Evolutionary conservation across 345 rosid species (phyloP), one percentile per base, ranked within the genome.

Genomic region (Gossypium australe): DNA sequence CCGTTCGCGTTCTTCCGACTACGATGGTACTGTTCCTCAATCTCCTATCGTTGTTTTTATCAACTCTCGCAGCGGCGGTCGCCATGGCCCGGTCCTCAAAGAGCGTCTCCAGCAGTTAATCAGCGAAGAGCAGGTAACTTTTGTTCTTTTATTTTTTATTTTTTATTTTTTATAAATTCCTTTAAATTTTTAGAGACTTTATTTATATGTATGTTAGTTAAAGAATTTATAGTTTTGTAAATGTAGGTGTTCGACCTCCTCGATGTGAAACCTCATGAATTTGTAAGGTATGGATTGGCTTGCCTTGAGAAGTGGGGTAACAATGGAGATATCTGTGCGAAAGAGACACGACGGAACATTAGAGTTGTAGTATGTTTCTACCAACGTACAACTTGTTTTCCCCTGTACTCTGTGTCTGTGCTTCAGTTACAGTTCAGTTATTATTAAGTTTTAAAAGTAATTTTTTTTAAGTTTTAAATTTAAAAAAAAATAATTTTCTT

Each of bases 1-100:
- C 29, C 68, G 9, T 16, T 10, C 63, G 9, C 71, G 72, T 44
- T 20, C 70, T 61, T 51, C 77, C 48, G 76, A 71, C 6, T 64
- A 71, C 9, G 71, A 52, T 11, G 25, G 7, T 18, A 16, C 24
- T 43, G 76, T 84, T 1, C 94, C 97, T 9, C 94, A 92, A 29
- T 81, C 88, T 2, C 99, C 99, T 20, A 25, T 96, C 75, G 86
- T 92, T 7, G 94, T 96, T 17, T 93, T 96, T 43, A 84, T 96
- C 70, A 96, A 93, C 67, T 82, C 94, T 38, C 84, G 78, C 43
- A 92, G 99, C 76, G 99, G 98, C 22, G 98, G 98, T 41, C 88
- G 98, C 13, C 84, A 88, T 43, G 98, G 98, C 3, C 89, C 90
- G 0, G 80, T 86, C 47, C 92, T 96, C 34, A 90, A 87, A 75